A percentile compares a stretch with the other conserved stretches of the same genome.
Conservation (phyloP, 2,329 filamentous ascomycete genomes). For the Microdochium trichocladiopsis region DNA sequence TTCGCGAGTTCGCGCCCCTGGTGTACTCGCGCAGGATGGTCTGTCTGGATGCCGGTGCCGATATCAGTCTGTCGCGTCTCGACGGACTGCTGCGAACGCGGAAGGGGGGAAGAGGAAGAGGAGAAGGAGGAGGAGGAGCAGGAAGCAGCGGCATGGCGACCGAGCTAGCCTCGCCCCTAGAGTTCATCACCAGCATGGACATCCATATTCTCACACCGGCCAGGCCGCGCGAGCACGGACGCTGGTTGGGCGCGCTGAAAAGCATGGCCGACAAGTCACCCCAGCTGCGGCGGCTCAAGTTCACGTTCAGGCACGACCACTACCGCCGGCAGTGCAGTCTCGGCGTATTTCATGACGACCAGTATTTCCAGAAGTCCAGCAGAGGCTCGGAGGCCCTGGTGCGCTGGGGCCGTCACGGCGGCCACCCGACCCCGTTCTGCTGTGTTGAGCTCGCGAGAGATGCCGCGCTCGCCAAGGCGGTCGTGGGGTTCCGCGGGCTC, state of each 20-base stretch:
- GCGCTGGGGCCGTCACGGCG: background rate
- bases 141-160: background rate
- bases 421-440: background rate
- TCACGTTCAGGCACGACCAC: background rate
- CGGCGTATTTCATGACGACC: background rate
- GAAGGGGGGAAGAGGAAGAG: no score
- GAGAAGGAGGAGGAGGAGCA: no score
- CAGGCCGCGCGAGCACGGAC: background rate
- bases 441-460: background rate
- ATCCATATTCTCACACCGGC: background rate
- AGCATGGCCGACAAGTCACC: background rate
- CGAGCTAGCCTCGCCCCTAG: background rate
- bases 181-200: background rate
- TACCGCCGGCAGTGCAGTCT: background rate
- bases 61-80: background rate
- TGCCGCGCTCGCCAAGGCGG: background rate
- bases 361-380: background rate
- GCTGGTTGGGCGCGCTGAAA: background rate
- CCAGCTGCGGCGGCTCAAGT: background rate
- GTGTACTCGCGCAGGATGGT: background rate
- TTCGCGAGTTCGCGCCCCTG: background rate
- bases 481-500: background rate
- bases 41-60: background rate
- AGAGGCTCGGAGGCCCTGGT: background rate
- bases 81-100: background rate